These are phyloP conservation scores for Crucibulum cyathiforme DNA, from an alignment of 1,284 basidiomycete genomes.

Conservation along the genomic window DNA sequence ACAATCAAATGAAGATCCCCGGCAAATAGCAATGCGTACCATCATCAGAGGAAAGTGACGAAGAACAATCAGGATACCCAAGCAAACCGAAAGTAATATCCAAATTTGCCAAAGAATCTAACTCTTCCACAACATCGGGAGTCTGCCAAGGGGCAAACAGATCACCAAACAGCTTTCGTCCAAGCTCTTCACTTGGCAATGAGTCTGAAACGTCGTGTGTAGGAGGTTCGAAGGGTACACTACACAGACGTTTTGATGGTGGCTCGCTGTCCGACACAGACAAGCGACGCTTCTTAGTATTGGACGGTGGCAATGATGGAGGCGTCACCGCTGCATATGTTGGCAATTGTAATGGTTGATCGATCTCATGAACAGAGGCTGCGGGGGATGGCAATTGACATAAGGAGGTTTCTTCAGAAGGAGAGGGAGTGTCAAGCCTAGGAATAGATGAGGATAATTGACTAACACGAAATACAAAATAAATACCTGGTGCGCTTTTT, in stretches of 20 bases:
- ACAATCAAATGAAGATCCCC: background rate
- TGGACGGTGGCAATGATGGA: too few species aligned
- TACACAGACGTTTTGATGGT: too few species aligned
- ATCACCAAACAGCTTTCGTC: background rate
- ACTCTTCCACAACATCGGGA: background rate
- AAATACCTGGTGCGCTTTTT: conserved; percentile 29
- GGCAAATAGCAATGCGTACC: background rate
- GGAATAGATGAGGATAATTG: background rate
- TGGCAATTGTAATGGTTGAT: background rate
- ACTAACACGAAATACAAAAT: background rate
- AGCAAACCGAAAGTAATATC: background rate
- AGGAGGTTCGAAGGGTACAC: background rate
- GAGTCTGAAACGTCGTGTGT: background rate
- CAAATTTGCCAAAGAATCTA: background rate
- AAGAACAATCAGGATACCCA: background rate
- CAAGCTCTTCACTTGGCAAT: too few species aligned
- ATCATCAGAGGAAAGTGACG: too few species aligned
- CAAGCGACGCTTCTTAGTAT: too few species aligned
- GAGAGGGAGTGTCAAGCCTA: background rate
- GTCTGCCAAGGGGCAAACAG: background rate
- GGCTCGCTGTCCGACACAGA: too few species aligned
- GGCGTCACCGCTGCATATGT: too few species aligned
- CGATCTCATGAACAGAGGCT: conserved; percentile 8
- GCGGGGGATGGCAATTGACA: background rate
- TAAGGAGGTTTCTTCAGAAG: background rate